Percentiles rank a stretch among this genome's conserved stretches.
Evolutionary conservation across 2,329 filamentous ascomycete genomes (phyloP).

Genomic region (Cyphellophora attinorum): DNA sequence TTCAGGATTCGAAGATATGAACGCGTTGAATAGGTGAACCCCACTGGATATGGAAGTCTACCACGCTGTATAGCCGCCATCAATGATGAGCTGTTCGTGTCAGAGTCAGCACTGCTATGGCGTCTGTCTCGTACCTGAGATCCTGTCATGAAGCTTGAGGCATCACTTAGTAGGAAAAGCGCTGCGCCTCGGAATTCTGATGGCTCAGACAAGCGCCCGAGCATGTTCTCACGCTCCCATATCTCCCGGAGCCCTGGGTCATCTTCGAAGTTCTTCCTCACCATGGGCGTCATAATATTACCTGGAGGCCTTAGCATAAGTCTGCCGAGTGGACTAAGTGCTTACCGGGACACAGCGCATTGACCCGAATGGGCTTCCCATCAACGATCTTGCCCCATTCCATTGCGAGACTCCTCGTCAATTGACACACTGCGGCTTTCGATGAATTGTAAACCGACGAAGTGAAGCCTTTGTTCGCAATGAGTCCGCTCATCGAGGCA

Average conservation of each 20-base stretch:
- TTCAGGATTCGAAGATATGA: too few species aligned
- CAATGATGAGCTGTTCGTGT: conserved; percentile 33
- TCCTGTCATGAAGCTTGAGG: conserved; percentile 47
- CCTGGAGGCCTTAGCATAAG: conserved; percentile 1
- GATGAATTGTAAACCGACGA: conserved; percentile 31
- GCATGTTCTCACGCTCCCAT: conserved; percentile 39
- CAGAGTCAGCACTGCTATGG: too few species aligned
- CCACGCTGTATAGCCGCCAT: conserved; percentile 16
- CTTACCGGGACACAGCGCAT: conserved; percentile 42
- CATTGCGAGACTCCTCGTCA: conserved; percentile 32
- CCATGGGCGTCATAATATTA: conserved; percentile 60
- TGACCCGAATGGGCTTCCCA: conserved; percentile 38
- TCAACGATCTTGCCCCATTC: conserved; percentile 33
- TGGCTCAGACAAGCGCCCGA: conserved; percentile 53
- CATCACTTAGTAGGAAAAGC: conserved; percentile 38
- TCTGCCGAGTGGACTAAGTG: background rate
- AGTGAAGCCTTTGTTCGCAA: conserved; percentile 42
- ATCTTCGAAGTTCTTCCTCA: conserved; percentile 65
- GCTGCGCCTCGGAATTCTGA: conserved; percentile 56
- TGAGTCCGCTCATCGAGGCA: conserved; percentile 52
- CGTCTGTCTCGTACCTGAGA: conserved; percentile 20
- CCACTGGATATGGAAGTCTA: too few species aligned
- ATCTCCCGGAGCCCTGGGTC: conserved; percentile 51
- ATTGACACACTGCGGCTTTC: conserved; percentile 33
- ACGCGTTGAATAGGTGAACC: too few species aligned